Evolutionary conservation across 1,284 basidiomycete species (phyloP), one percentile per base, ranked within the genome.

Genomic region (Irpex rosettiformis): DNA sequence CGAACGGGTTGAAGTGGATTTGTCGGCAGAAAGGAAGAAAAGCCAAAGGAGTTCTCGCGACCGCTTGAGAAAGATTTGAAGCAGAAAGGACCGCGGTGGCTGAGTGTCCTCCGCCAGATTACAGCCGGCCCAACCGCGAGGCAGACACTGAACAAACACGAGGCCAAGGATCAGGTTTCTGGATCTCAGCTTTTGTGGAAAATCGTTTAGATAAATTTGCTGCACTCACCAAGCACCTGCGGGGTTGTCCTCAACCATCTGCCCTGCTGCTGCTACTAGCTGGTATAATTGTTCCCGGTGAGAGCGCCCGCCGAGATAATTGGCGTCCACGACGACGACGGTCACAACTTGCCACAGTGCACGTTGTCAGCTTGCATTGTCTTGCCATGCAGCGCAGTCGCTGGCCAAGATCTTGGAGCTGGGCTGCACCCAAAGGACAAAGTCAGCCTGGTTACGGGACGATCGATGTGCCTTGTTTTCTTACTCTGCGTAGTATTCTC

Each of bases 21-120:
- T 49, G 55, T 59, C 55, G 60, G 60, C n/a, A 59, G 59, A 61
- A 60, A 55, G 49, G 55, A 57, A 54, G 54, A 27, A 48, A 18
- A 22, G 56, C 49, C 45, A 52, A 40, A 33, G 27, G 29, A 40
- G 29, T 55, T 52, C 33, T 57, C 30, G 33, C 45, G 42, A 18
- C 45, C 47, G 28, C 28, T 30, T 24, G 52, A 58, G 51, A 45
- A 54, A 54, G 52, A 21, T 30, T 33, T 30, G 30, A 16, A 54
- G 33, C 24, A 18, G 33, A 24, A 48, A 56, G 52, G 21, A n/a
- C 29, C 18, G 52, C 54, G 47, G 55, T 57, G 58, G 48, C 29
- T 29, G 47, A 16, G 33, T 18, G 40, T 55, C 56, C 58, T 48
- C 55, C 58, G 28, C 48, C 25, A 58, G 55, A 45, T 37, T 37